Base-by-base conservation (phyloP, 768 basidiomycete species). In the Pisolithus tinctorius region DNA sequence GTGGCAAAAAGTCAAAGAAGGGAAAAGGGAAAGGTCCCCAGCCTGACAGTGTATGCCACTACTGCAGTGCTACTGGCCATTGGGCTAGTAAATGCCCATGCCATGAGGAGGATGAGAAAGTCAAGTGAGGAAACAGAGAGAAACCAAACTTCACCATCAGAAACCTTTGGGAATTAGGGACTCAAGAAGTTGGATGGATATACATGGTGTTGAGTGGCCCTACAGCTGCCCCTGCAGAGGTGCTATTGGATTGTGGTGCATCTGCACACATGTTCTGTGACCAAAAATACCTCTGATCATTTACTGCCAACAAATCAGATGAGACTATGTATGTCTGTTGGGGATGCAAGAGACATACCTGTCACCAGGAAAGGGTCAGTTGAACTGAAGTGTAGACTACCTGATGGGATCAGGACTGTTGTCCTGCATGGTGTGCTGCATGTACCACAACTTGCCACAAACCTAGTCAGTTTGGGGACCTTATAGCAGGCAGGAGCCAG, bases 221-320 rank as follows among this genome's bases (percentile, higher is more conserved):
- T 17, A 6, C 42, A 11, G 11, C 43, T 2, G 6, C 10, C 10
- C 29, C 25, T 44, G 25, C 25, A 3, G n/a, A 30, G 1, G 13
- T 44, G 6, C 27, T 30, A 30, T 13, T 44, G 11, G 43, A 44
- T n/a, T 44, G 43, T 16, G 27, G 43, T 14, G 43, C 43, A 4
- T 44, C 9, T 1, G 43, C 43, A 14, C 25, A 44, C 13, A 44
- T 44, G 78, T 79, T 69, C 78, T 45, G 58, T 58, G 52, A 47
- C 46, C 17, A 58, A 61, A 7, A 52, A 60, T 6, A 57, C 60
- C 27, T 47, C 38, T 17, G 9, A 31, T 47, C 34, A n/a, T 47
- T 23, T 11, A 47, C 17, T 36, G 31, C 47, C 31, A 30, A 26
- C 4, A 49, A 48, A 23, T 38, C 23, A n/a, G 14, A 44, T n/a